Percentiles rank a stretch among this genome's conserved stretches.
Conservation (phyloP, 768 basidiomycete genomes). For the Sporobolomyces phaffii region DNA sequence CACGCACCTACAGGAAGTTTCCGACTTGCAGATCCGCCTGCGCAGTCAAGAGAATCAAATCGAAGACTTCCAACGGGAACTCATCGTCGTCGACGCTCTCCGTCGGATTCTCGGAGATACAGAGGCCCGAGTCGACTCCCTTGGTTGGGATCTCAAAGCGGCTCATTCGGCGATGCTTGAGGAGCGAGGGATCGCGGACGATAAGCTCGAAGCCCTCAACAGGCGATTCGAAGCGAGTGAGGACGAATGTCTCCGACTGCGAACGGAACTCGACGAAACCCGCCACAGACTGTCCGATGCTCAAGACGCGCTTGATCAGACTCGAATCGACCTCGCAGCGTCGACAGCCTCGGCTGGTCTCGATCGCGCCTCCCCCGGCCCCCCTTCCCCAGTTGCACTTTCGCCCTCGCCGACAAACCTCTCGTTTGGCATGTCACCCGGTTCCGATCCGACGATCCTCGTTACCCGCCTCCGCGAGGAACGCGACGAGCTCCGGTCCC, state of each 20-base stretch:
- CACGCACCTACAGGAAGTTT: not conserved
- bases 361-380: not conserved
- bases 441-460: conserved; percentile 15
- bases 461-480: conserved; percentile 33
- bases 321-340: not conserved
- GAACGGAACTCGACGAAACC: conserved; percentile 15
- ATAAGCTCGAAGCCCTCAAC: not conserved
- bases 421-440: conserved; percentile 15
- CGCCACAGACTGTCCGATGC: conserved; percentile 7
- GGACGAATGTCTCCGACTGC: not conserved
- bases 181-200: not conserved
- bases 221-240: conserved; percentile 16
- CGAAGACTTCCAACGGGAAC: conserved; percentile 10
- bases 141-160: conserved; percentile 17
- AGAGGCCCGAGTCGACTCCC: conserved; percentile 15
- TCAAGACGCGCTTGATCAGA: conserved; percentile 20
- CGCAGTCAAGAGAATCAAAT: conserved; percentile 9
- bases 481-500: conserved; percentile 29
- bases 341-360: not conserved
- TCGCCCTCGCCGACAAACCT: not conserved
- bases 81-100: conserved; percentile 1
- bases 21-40: conserved; percentile 4
- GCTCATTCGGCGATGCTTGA: not conserved
- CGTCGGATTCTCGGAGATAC: conserved; percentile 8
- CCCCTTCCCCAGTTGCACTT: not conserved